Base-by-base conservation (phyloP, 2,329 filamentous ascomycete genomes). In the Trichoderma polysporum region DNA sequence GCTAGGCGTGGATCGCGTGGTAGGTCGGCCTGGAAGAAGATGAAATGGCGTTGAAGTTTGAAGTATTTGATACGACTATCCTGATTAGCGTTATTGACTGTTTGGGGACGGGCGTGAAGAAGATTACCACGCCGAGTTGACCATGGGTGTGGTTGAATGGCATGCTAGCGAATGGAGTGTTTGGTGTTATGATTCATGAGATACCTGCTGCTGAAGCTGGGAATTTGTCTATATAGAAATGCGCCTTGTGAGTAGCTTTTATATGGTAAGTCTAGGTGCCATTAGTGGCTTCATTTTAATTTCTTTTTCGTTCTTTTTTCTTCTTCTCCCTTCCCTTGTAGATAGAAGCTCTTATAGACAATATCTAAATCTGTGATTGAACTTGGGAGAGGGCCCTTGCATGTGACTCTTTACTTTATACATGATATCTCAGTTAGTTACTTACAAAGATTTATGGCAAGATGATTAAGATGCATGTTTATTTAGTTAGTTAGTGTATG, bases 1-100 rank as follows among this genome's bases (percentile, higher is more conserved):
- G 19, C 39, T n/a, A 39, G 50, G 66, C 62, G 72, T 69, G 57
- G 47, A 60, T n/a, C n/a, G n/a, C n/a, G n/a, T n/a, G n/a, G n/a
- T n/a, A 58, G 57, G 61, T 25, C 9, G 0, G 45, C 12, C 33
- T 66, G 66, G 68, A 64, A 69, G 39, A 57, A 19, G 35, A 64
- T 10, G 60, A 25, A 22, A 22, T 37, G 60, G 35, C 47, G 37
- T 25, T 52, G 50, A 63, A 22, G 19, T 22, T 35, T 19, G 10
- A 2, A 53, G 4, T 37, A 19, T 25, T 25, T 22, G 10, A 22
- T 15, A 39, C 27, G 53, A 39, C n/a, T 22, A 29, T 54, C 19
- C 5, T 19, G 4, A 33, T 47, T 17, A 15, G 27, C 33, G 4
- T 35, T 9, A 13, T 52, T 52, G 25, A 22, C 8, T 31, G 17